phyloP scores from a whole-genome alignment of 208 protist species.

The Trichomonas gallinae region DNA sequence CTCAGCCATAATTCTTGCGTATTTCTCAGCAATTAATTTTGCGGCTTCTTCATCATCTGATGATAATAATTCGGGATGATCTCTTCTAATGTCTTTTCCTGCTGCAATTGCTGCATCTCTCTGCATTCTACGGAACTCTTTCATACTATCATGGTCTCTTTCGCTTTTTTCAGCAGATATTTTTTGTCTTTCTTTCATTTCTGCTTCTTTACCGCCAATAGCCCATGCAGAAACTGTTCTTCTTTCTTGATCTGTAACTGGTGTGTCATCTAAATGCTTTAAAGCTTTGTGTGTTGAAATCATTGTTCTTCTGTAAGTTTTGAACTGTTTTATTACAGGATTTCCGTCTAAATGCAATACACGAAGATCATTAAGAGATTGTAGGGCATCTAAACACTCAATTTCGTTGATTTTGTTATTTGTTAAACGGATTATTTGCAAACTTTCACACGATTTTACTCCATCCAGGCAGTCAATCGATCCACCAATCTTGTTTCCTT shows the following conservation, averaged over 20 bases:
- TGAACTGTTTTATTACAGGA: neutral
- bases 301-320: neutral
- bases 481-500: neutral
- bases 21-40: neutral
- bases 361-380: neutral
- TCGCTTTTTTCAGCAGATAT: constrained; percentile 18
- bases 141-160: neutral
- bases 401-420: neutral
- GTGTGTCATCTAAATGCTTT: neutral
- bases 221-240: neutral
- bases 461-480: neutral
- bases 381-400: neutral
- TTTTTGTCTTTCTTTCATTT: constrained; percentile 11
- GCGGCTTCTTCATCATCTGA: neutral
- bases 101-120: neutral
- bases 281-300: neutral
- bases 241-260: neutral
- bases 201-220: neutral
- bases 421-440: neutral
- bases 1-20: neutral
- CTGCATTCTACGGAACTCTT: neutral
- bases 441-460: neutral
- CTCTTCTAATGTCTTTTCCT: neutral
- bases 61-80: neutral
- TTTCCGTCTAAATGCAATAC: neutral